These are phyloP conservation scores for Colletotrichum chlorophyti DNA, from an alignment of 2,329 filamentous ascomycete species.

Conservation along the genomic window DNA sequence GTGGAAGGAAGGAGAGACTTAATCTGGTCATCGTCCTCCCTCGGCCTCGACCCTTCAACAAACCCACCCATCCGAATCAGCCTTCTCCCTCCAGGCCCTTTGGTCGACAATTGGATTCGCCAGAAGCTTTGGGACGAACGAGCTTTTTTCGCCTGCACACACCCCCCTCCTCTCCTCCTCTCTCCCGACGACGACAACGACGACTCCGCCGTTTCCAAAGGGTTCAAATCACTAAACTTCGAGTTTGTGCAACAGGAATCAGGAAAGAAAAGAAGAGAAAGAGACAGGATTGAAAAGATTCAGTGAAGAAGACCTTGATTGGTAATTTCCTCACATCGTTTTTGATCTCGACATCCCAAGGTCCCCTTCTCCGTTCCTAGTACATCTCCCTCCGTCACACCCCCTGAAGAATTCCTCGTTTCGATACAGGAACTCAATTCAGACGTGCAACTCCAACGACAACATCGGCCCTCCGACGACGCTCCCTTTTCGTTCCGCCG, in stretches of 20 bases:
- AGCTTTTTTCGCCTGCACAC: conserved; percentile 10
- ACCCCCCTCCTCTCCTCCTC: conserved; percentile 6
- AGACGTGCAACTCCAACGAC: conserved; percentile 33
- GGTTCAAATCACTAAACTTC: conserved; percentile 24
- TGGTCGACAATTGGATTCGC: no score
- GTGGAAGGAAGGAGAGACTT: conserved; percentile 30
- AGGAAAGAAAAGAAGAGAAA: conserved; percentile 24
- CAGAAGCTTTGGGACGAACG: conserved; percentile 2
- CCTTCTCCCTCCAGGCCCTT: conserved; percentile 8
- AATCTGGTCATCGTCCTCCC: conserved; percentile 35
- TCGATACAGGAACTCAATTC: conserved; percentile 49
- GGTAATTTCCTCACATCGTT: conserved; percentile 43
- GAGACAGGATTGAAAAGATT: conserved; percentile 37
- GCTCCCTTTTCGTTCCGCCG: conserved; percentile 43
- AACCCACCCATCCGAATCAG: no score
- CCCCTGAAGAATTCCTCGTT: conserved; percentile 48
- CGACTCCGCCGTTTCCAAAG: conserved; percentile 14
- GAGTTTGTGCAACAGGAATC: conserved; percentile 20
- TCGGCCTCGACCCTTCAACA: conserved; percentile 21
- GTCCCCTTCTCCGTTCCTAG: conserved; percentile 16
- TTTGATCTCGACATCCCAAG: conserved; percentile 1
- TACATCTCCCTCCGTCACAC: conserved; percentile 24
- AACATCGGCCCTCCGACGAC: conserved; percentile 38
- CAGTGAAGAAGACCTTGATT: conserved; percentile 42
- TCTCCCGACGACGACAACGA: conserved; percentile 32